Evolutionary conservation across 2,329 filamentous ascomycete genomes (phyloP).

Genomic region (Penicillium palitans): DNA sequence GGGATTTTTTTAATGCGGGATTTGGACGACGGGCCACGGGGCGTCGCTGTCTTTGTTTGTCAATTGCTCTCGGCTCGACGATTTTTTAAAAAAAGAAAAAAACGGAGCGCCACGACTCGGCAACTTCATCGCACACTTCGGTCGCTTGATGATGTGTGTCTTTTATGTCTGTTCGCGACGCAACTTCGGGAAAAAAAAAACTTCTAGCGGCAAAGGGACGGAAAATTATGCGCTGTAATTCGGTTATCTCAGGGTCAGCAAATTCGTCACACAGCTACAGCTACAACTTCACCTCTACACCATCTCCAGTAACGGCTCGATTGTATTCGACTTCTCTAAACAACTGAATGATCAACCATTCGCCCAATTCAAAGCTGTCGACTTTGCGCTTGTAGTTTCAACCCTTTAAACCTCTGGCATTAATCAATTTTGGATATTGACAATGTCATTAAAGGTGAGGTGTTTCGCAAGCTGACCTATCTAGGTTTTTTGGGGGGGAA

Average conservation of each 20-base stretch:
- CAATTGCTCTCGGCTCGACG: slow-evolving; percentile 36
- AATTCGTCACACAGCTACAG: slow-evolving; percentile 32
- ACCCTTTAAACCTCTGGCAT: slow-evolving; percentile 19
- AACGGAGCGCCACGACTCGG: slow-evolving; percentile 36
- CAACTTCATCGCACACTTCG: slow-evolving; percentile 36
- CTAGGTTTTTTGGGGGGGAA: background rate
- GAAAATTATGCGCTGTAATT: slow-evolving; percentile 48
- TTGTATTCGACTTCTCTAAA: slow-evolving; percentile 38
- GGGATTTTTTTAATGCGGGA: slow-evolving; percentile 41
- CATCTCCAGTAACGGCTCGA: slow-evolving; percentile 46
- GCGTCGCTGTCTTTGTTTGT: slow-evolving; percentile 40
- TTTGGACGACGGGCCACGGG: slow-evolving; percentile 39
- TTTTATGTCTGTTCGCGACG: slow-evolving; percentile 42
- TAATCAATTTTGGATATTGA: background rate
- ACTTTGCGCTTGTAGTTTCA: slow-evolving; percentile 30
- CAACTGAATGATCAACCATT: slow-evolving; percentile 15
- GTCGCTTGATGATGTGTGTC: slow-evolving; percentile 40
- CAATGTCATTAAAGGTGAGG: slow-evolving; percentile 3
- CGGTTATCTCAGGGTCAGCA: slow-evolving; percentile 47
- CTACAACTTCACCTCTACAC: slow-evolving; percentile 37
- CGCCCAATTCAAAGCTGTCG: slow-evolving; percentile 22
- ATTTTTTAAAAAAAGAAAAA: slow-evolving; percentile 19
- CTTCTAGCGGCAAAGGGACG: slow-evolving; percentile 44
- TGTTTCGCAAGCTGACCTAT: slow-evolving; percentile 2
- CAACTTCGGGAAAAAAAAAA: slow-evolving; percentile 38